Percentiles rank a stretch among this genome's conserved stretches.
Conservation (phyloP, 75 land plant genomes). For the Cunninghamia lanceolata region DNA sequence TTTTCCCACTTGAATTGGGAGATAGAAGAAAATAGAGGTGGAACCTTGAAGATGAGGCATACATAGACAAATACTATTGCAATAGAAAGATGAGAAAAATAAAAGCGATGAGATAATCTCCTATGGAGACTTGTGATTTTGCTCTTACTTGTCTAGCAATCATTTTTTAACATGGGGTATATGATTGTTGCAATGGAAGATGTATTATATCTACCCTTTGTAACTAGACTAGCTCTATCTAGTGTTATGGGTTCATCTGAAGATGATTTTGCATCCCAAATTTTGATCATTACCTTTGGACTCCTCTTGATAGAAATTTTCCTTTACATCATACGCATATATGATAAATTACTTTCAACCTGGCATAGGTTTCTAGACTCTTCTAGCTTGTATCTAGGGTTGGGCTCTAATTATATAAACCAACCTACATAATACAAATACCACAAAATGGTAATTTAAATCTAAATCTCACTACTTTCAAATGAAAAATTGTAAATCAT, state of each 20-base stretch:
- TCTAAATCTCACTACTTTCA: not conserved
- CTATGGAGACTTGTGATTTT: slow-evolving; percentile 26
- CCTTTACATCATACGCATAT: not conserved
- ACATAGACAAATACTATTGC: slow-evolving; percentile 93
- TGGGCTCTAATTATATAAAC: slow-evolving; percentile 24
- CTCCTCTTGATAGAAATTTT: not conserved
- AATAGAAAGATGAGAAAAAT: slow-evolving; percentile 69
- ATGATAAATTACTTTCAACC: not conserved
- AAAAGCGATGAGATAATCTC: slow-evolving; percentile 51
- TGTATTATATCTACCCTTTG: too few species aligned
- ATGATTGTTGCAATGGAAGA: slow-evolving; percentile 7
- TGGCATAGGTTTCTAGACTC: slow-evolving; percentile 20
- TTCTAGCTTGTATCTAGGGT: slow-evolving; percentile 17
- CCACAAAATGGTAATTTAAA: not conserved
- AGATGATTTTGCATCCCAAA: not conserved
- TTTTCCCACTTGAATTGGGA: slow-evolving; percentile 55
- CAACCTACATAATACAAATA: slow-evolving; percentile 18
- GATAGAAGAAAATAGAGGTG: slow-evolving; percentile 26
- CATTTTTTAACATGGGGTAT: slow-evolving; percentile 31
- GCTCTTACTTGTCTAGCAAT: slow-evolving; percentile 4
- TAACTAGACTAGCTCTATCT: too few species aligned
- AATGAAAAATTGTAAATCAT: not conserved
- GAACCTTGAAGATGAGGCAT: slow-evolving; percentile 53
- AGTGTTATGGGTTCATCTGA: not conserved
- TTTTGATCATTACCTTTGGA: slow-evolving; percentile 4